phyloP scores from a whole-genome alignment of 345 rosid species.

The Citrus sinensis region DVS_A1.0 CM039163.1:2609001-2609500 shows the following conservation, averaged over 20 bases:
- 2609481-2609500: constrained; percentile 62
- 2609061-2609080: constrained; percentile 93
- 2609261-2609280: neutral
- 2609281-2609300: neutral
- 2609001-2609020: constrained; percentile 35
- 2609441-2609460: constrained; percentile 16
- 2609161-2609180: neutral
- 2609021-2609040: constrained; percentile 68
- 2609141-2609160: neutral
- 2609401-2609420: neutral
- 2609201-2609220: neutral
- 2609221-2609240: neutral
- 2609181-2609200: neutral
- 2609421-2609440: neutral
- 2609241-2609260: neutral
- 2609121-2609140: constrained; percentile 18
- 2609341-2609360: neutral
- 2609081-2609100: constrained; percentile 76
- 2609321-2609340: neutral
- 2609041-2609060: constrained; percentile 93
- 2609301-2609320: neutral
- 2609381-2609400: neutral
- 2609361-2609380: too few relatives aligned
- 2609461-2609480: constrained; percentile 67
- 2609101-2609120: constrained; percentile 89